These are phyloP conservation scores for Phytophthora idaei DNA, from an alignment of 352 stramenopile species.

Conservation along the genomic window DNA sequence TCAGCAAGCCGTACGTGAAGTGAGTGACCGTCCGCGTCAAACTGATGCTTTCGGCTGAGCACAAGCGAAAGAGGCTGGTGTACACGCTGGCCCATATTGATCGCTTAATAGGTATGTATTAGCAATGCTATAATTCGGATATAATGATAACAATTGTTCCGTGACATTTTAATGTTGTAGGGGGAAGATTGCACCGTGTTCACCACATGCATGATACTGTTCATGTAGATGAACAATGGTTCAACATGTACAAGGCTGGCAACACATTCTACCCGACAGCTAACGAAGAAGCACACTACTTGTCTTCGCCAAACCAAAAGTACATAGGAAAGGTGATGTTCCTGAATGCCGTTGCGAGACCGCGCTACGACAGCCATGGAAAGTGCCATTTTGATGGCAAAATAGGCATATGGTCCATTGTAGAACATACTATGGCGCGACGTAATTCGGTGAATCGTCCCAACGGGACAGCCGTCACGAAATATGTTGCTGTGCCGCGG, in stretches of 20 bases:
- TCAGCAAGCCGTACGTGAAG: neutral
- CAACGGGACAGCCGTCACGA: slow-evolving; percentile 1
- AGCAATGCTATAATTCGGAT: too few species aligned
- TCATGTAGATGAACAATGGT: slow-evolving; percentile 8
- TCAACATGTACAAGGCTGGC: neutral
- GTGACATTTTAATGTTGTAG: slow-evolving; percentile 3
- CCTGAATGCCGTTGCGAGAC: slow-evolving; percentile 1
- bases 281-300: slow-evolving; percentile 1
- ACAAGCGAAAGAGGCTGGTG: neutral
- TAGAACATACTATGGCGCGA: slow-evolving; percentile 3
- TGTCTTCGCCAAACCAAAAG: neutral
- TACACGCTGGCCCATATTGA: neutral
- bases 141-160: neutral
- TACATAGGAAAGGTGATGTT: slow-evolving; percentile 7
- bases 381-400: slow-evolving; percentile 5
- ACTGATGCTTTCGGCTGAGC: neutral
- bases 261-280: slow-evolving; percentile 4
- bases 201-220: slow-evolving; percentile 2
- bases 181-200: slow-evolving; percentile 3
- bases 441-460: neutral
- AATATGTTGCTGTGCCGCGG: slow-evolving; percentile 2
- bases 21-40: neutral
- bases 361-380: neutral
- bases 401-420: slow-evolving; percentile 3
- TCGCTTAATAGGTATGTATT: too few species aligned